A percentile compares a stretch with the other conserved stretches of the same genome.
Evolutionary conservation across 2,329 filamentous ascomycete species (phyloP).

Genomic region (Ophiostoma tasmaniense): DNA sequence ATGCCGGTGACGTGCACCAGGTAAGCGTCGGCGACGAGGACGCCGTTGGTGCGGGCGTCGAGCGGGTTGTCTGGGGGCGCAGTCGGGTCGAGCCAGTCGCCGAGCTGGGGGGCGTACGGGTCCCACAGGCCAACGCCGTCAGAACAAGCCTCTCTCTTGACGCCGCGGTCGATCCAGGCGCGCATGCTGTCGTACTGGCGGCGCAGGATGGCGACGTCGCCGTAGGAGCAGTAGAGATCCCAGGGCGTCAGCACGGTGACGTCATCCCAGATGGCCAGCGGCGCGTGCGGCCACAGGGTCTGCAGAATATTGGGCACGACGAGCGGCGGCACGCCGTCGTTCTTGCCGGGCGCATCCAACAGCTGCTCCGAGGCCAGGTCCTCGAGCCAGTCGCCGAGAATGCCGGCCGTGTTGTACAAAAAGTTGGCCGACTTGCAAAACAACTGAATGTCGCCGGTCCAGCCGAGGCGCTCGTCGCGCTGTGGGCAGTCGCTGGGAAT

Average conservation of each 20-base stretch:
- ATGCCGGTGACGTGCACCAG: conserved; percentile 29
- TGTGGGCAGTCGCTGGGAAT: conserved; percentile 52
- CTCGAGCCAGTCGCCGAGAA: conserved; percentile 43
- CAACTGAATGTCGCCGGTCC: conserved; percentile 44
- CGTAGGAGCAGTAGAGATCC: conserved; percentile 25
- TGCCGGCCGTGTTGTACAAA: conserved; percentile 44
- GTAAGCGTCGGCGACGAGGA: conserved; percentile 32
- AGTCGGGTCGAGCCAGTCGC: conserved; percentile 35
- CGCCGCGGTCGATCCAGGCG: conserved; percentile 24
- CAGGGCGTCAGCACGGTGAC: conserved; percentile 26
- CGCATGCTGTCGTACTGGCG: conserved; percentile 25
- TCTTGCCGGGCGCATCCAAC: conserved; percentile 26
- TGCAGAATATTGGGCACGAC: conserved; percentile 21
- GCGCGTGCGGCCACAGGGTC: conserved; percentile 25
- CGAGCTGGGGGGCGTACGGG: conserved; percentile 27
- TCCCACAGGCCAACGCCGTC: conserved; percentile 28
- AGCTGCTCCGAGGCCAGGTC: conserved; percentile 32
- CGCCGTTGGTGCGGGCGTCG: conserved; percentile 27
- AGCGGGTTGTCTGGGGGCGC: conserved; percentile 30
- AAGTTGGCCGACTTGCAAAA: conserved; percentile 45
- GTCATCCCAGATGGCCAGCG: conserved; percentile 27
- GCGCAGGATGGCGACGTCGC: conserved; percentile 26
- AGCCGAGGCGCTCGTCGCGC: conserved; percentile 45
- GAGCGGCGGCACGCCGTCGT: conserved; percentile 27
- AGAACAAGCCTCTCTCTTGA: conserved; percentile 16